A percentile compares a stretch with the other conserved stretches of the same genome.
These are phyloP conservation scores for Blastocystis sp. DNA, from an alignment of 352 stramenopile species.

Conservation along the genomic window DNA sequence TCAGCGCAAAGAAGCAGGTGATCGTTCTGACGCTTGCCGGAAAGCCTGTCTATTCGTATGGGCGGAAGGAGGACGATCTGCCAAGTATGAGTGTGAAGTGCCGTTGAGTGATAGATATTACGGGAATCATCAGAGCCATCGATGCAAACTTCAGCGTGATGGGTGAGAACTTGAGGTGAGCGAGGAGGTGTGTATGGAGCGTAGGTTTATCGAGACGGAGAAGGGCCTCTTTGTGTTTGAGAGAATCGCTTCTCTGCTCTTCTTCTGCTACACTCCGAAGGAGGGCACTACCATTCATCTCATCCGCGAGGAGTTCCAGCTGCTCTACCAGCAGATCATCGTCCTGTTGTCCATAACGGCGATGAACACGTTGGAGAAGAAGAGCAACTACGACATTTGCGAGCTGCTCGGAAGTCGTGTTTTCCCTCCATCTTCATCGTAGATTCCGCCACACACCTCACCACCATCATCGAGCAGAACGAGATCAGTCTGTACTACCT, in stretches of 20 bases:
- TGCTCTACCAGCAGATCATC: conserved; percentile 55
- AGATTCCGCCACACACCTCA: conserved; percentile 3
- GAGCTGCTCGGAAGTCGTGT: conserved; percentile 30
- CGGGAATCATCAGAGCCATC: conserved; percentile 20
- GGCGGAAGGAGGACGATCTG: conserved; percentile 40
- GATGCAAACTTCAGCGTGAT: neutral
- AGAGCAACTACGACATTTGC: conserved; percentile 56
- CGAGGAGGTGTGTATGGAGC: neutral
- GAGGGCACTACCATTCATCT: conserved; percentile 24
- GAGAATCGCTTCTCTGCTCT: conserved; percentile 31
- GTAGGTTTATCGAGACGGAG: conserved; percentile 23
- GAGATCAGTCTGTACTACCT: conserved; percentile 37
- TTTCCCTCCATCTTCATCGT: neutral
- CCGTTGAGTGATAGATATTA: neutral
- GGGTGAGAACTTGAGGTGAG: conserved; percentile 40
- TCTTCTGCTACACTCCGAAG: conserved; percentile 58
- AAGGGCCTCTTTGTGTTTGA: conserved; percentile 50
- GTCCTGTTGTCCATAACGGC: conserved; percentile 41
- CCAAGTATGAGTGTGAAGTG: neutral
- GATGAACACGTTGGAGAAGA: conserved; percentile 24
- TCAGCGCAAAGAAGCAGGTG: conserved; percentile 35
- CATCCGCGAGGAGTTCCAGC: conserved; percentile 51
- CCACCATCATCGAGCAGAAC: conserved; percentile 10
- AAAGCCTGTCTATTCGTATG: conserved; percentile 56
- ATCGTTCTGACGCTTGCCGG: conserved; percentile 44